A percentile compares a stretch with the other conserved stretches of the same genome.
Evolutionary conservation across 1,139 yeast species (phyloP).

Genomic region (Kodamaea ohmeri): DNA sequence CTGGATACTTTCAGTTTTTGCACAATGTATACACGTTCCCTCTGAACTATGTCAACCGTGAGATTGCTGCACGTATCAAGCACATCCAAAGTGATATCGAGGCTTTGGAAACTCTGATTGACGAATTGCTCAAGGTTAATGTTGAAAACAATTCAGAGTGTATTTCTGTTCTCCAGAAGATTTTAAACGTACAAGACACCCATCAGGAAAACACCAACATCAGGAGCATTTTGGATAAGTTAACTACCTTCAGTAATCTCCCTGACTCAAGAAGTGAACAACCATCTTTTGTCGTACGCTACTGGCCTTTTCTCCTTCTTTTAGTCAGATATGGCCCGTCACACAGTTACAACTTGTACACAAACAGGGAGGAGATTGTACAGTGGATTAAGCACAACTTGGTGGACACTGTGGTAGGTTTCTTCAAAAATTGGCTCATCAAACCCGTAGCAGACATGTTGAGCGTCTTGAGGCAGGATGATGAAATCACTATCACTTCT

Average conservation of each 20-base stretch:
- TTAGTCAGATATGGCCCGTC: constrained; percentile 50
- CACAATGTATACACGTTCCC: constrained; percentile 20
- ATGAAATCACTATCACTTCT: constrained; percentile 72
- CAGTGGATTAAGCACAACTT: constrained; percentile 59
- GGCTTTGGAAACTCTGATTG: constrained; percentile 23
- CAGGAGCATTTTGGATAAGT: constrained; percentile 10
- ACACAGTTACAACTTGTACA: constrained; percentile 40
- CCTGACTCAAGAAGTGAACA: constrained; percentile 21
- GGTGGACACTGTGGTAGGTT: constrained; percentile 61
- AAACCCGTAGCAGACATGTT: constrained; percentile 74
- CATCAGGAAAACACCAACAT: constrained; percentile 15
- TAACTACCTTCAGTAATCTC: constrained; percentile 12
- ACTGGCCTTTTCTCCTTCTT: constrained; percentile 62
- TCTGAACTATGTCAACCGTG: constrained; percentile 21
- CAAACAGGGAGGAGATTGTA: constrained; percentile 50
- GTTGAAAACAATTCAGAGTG: constrained; percentile 12
- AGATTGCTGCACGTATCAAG: constrained; percentile 22
- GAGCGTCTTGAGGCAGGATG: constrained; percentile 80
- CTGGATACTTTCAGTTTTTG: constrained; percentile 10
- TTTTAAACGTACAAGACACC: constrained; percentile 11
- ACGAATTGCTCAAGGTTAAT: constrained; percentile 21
- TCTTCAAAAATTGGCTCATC: constrained; percentile 78
- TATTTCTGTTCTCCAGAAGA: constrained; percentile 13
- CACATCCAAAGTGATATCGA: constrained; percentile 21
- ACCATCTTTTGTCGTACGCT: constrained; percentile 54